Percentiles rank a stretch among this genome's conserved stretches.
Evolutionary conservation across 331 rosid genomes (phyloP).

Genomic region (Quercus phellos): DNA sequence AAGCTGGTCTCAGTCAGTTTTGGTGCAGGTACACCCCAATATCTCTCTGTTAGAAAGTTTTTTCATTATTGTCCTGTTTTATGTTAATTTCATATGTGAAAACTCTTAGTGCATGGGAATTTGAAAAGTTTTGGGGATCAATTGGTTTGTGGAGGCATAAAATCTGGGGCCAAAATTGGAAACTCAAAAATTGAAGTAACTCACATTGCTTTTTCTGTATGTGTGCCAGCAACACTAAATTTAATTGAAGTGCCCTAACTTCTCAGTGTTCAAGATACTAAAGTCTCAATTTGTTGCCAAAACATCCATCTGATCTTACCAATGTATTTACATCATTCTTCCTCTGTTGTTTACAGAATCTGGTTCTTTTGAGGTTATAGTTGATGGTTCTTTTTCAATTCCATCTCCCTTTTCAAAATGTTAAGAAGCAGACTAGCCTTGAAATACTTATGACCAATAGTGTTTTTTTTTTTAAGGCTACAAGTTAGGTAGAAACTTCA

Average conservation of each 20-base stretch:
- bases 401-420: background rate
- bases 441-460: background rate
- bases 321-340: background rate
- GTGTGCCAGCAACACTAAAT: background rate
- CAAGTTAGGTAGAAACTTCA: background rate
- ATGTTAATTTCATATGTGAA: slow-evolving; percentile 3
- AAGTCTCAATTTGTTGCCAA: background rate
- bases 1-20: slow-evolving; percentile 76
- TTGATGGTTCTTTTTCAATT: too few relatives aligned
- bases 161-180: background rate
- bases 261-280: background rate
- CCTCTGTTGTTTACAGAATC: too few relatives aligned
- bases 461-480: background rate
- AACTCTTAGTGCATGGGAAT: slow-evolving; percentile 6
- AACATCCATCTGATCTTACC: background rate
- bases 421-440: background rate
- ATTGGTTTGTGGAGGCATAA: background rate
- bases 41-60: background rate
- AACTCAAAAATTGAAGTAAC: background rate
- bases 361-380: too few relatives aligned
- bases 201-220: too few relatives aligned
- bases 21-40: slow-evolving; percentile 65
- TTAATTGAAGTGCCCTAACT: background rate
- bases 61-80: background rate
- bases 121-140: background rate